A percentile compares a stretch with the other conserved stretches of the same genome.
phyloP scores from a whole-genome alignment of 495 filamentous ascomycete genomes.

The Echria macrotheca region DNA sequence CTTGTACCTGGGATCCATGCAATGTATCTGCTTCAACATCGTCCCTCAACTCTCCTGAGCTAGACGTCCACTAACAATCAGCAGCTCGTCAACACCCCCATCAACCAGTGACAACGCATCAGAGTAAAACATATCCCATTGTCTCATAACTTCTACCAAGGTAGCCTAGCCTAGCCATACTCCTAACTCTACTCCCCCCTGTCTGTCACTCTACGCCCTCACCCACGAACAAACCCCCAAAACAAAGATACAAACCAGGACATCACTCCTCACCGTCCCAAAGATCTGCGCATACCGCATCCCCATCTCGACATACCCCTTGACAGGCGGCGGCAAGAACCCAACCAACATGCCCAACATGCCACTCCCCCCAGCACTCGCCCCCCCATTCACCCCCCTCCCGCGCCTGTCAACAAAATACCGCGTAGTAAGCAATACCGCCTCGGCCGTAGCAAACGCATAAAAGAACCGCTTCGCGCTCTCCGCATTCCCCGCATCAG shows the following conservation, averaged over 20 bases:
- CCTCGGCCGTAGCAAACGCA: constrained; percentile 71
- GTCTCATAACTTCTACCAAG: background rate
- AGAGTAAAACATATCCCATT: too few relatives aligned
- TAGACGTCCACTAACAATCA: too few relatives aligned
- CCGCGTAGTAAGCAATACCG: constrained; percentile 62
- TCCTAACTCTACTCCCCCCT: background rate
- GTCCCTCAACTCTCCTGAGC: too few relatives aligned
- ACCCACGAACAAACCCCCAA: constrained; percentile 68
- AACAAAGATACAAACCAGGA: constrained; percentile 69
- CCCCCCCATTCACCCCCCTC: constrained; percentile 20
- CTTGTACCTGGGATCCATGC: too few relatives aligned
- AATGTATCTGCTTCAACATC: too few relatives aligned
- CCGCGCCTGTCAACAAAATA: constrained; percentile 57
- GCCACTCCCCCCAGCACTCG: constrained; percentile 40
- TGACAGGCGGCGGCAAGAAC: constrained; percentile 54
- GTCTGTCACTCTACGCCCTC: constrained; percentile 20
- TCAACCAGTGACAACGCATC: too few relatives aligned
- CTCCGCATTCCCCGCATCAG: constrained; percentile 15
- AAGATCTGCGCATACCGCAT: constrained; percentile 66
- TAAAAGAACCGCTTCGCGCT: constrained; percentile 54
- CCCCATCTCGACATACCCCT: constrained; percentile 52
- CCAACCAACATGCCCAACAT: constrained; percentile 55
- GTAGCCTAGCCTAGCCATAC: background rate
- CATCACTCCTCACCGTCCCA: constrained; percentile 56
- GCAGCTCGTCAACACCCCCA: too few relatives aligned